A percentile compares a stretch with the other conserved stretches of the same genome.
Evolutionary conservation across 2,329 filamentous ascomycete species (phyloP).

Genomic region (Thelonectria rubi): DNA sequence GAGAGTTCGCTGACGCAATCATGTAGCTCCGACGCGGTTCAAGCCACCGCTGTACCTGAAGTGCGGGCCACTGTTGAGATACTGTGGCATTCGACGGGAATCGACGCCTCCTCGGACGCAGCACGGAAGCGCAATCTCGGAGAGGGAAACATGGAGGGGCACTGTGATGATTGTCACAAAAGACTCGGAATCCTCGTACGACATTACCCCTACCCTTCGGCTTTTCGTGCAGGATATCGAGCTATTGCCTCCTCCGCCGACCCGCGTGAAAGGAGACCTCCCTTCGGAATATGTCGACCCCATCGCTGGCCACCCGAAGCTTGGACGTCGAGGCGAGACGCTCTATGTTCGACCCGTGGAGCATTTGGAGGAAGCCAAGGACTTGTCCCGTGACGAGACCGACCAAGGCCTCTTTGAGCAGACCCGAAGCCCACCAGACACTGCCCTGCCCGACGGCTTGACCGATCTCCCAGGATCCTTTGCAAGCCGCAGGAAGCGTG

Average conservation of each 20-base stretch:
- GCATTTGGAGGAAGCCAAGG: constrained; percentile 78
- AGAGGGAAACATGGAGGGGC: constrained; percentile 89
- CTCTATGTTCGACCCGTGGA: constrained; percentile 92
- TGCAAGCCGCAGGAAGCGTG: constrained; percentile 61
- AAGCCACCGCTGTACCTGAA: constrained; percentile 85
- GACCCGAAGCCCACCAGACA: constrained; percentile 63
- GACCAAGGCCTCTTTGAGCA: constrained; percentile 85
- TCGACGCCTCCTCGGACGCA: constrained; percentile 49
- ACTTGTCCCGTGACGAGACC: constrained; percentile 81
- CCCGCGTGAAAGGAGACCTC: constrained; percentile 71
- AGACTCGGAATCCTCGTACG: constrained; percentile 84
- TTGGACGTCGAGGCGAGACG: constrained; percentile 84
- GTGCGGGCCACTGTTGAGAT: constrained; percentile 89
- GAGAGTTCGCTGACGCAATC: constrained; percentile 24
- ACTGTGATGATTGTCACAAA: constrained; percentile 95
- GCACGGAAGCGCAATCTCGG: constrained; percentile 45
- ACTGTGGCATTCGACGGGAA: constrained; percentile 82
- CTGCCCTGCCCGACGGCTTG: constrained; percentile 51
- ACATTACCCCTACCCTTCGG: constrained; percentile 78
- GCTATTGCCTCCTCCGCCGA: constrained; percentile 79
- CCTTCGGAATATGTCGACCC: constrained; percentile 88
- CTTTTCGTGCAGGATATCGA: constrained; percentile 90
- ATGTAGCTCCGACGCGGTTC: constrained; percentile 73
- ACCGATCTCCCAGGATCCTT: constrained; percentile 63
- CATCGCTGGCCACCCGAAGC: constrained; percentile 84